These are phyloP conservation scores for Diplocarpon rosae DNA, from an alignment of 2,329 filamentous ascomycete genomes.

Conservation along the genomic window DNA sequence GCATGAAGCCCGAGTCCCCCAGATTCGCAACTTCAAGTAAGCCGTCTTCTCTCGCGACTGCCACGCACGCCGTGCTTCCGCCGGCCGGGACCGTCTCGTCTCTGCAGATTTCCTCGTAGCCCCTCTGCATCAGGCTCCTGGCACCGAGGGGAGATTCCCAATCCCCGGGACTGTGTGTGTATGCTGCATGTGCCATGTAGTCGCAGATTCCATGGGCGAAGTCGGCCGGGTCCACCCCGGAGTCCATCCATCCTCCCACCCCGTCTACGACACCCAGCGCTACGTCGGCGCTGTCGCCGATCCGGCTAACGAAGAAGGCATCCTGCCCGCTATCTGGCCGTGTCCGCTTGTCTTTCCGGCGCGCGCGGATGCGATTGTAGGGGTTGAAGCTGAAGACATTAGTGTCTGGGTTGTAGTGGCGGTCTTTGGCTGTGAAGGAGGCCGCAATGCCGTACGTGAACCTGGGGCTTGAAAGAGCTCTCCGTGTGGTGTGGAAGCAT, in stretches of 20 bases:
- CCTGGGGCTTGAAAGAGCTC: constrained; percentile 15
- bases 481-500: constrained; percentile 17
- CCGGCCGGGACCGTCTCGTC: constrained; percentile 68
- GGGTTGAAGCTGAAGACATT: constrained; percentile 64
- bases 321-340: constrained; percentile 82
- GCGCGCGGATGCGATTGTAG: constrained; percentile 45
- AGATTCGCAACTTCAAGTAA: constrained; percentile 82
- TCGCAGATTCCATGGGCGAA: constrained; percentile 91
- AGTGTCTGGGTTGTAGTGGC: constrained; percentile 52
- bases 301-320: constrained; percentile 80
- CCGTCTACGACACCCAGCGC: constrained; percentile 89
- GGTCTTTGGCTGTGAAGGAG: constrained; percentile 64
- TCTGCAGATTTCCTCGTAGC: constrained; percentile 70
- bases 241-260: constrained; percentile 90
- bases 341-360: constrained; percentile 42
- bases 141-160: constrained; percentile 40
- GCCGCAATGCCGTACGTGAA: constrained; percentile 62
- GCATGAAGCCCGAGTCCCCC: constrained; percentile 87
- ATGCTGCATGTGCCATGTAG: constrained; percentile 74
- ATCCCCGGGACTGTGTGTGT: constrained; percentile 21
- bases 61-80: constrained; percentile 88
- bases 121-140: constrained; percentile 63
- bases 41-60: constrained; percentile 61
- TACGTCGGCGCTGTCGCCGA: constrained; percentile 61
- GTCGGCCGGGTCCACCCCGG: constrained; percentile 84